Evolutionary conservation across 148 eudicot genomes (phyloP), one percentile per base, ranked within the genome.

Genomic region (Nyssa sinensis): DNA sequence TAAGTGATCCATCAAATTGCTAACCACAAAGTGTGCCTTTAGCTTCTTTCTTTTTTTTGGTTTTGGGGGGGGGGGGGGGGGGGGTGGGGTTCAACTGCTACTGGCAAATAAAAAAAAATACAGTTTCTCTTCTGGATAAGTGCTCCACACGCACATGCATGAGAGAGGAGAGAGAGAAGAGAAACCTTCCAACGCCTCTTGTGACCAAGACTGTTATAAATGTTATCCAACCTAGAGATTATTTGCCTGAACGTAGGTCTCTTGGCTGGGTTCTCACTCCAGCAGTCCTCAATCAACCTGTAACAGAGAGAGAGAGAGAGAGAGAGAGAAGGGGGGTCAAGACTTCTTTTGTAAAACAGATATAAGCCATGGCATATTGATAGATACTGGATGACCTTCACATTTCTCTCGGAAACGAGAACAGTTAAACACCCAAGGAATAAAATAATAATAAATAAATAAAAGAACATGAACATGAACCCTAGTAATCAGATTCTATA

Each of bases 231-330:
- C 77, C 76, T 85, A 59, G 72, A 66, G 72, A 95, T 92, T 35
- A 92, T 92, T 73, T 86, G 82, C 80, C 88, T 88, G 70, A 95
- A 95, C 27, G 93, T 89, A 23, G 97, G 98, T 80, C 97, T 80
- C 78, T 85, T 77, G 39, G 82, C 80, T 64, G 98, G 90, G 69
- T 85, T 78, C 79, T 88, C 97, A 74, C 58, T 83, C 98, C 98
- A 95, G 80, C 98, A 95, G 67, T 84, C 87, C 81, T 88, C 96
- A 77, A 95, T 89, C 80, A 95, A 85, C 87, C 98, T 95, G 83
- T 29, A 70, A 67, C 32, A 84, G 59, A 74, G 63, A 59, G 62
- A n/a, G 13, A 32, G 37, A n/a, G n/a, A n/a, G n/a, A n/a, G n/a
- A n/a, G n/a, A n/a, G n/a, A n/a, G n/a, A n/a, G n/a, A n/a, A n/a